Evolutionary conservation across 2,329 filamentous ascomycete genomes (phyloP), one percentile per base, ranked within the genome.

Genomic region (Geosmithia flava): DNA sequence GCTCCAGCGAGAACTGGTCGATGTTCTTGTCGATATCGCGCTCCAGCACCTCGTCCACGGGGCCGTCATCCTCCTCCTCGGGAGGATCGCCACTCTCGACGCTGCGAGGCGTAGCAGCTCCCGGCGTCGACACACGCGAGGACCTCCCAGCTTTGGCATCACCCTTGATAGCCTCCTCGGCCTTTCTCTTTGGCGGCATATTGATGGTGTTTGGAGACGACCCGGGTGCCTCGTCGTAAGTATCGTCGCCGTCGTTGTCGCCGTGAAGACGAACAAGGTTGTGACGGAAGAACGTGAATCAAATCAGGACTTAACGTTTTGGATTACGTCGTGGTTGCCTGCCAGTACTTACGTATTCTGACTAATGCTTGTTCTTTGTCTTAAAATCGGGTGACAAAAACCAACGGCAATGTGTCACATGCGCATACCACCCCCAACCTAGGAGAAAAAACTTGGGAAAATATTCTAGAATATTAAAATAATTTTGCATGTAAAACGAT

Each of bases 111-210:
- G 79, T 82, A 27, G 67, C 75, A 17, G 75, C 71, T 46, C 79
- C 78, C 6, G 80, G 79, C 7, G 79, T 83, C 44, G 79, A 81
- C 50, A 72, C 64, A 48, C 69, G 70, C 41, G 78, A 82, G 17
- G 70, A 68, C 58, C 72, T 75, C 50, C 76, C 75, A 29, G 69
- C 69, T 63, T 83, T 83, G 27, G 68, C 59, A 40, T 67, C 65
- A 47, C 69, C 72, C 49, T 69, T 65, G 49, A 68, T 68, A 55
- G 66, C 69, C 60, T 60, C 56, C 51, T 61, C 59, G 51, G 83
- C 83, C 68, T 87, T 87, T 60, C 83, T 76, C 68, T 88, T 88
- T 17, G 75, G 71, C 53, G 83, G 77, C 84, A 88, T 87, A 37
- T 45, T 39, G 43, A 15, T 37, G 33, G 33, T 37, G 8, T 27